Conservation (phyloP, 148 eudicot species). For the Rhododendron simsii region DNA sequence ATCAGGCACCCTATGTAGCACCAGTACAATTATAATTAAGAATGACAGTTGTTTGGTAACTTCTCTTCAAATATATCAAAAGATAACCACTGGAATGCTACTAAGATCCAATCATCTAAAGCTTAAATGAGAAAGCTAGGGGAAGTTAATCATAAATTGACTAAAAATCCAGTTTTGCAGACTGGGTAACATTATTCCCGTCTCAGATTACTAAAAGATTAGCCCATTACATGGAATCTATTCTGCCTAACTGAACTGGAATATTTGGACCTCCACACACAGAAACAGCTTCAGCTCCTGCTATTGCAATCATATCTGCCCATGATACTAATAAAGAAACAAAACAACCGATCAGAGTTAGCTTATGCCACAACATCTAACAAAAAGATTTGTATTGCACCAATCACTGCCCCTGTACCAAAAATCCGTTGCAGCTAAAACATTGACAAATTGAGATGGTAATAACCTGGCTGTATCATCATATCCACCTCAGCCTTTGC, state of each 20-base stretch:
- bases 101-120: neutral
- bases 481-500: conserved; percentile 68
- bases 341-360: conserved; percentile 13
- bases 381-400: neutral
- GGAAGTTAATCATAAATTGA: neutral
- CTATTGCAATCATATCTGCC: conserved; percentile 94
- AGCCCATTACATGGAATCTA: conserved; percentile 63
- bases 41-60: neutral
- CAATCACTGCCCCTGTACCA: neutral
- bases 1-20: conserved; percentile 62
- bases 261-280: conserved; percentile 89
- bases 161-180: neutral
- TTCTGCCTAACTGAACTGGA: conserved; percentile 67
- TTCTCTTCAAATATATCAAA: neutral
- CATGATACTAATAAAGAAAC: conserved; percentile 55
- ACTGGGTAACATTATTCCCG: neutral
- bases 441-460: neutral
- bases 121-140: neutral
- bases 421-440: neutral
- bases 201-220: conserved; percentile 6
- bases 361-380: conserved; percentile 11
- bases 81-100: conserved; percentile 4
- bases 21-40: conserved; percentile 7
- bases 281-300: conserved; percentile 90
- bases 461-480: conserved; percentile 51